phyloP scores from a whole-genome alignment of 352 stramenopile species.

The Pythium scleroteichum region DNA sequence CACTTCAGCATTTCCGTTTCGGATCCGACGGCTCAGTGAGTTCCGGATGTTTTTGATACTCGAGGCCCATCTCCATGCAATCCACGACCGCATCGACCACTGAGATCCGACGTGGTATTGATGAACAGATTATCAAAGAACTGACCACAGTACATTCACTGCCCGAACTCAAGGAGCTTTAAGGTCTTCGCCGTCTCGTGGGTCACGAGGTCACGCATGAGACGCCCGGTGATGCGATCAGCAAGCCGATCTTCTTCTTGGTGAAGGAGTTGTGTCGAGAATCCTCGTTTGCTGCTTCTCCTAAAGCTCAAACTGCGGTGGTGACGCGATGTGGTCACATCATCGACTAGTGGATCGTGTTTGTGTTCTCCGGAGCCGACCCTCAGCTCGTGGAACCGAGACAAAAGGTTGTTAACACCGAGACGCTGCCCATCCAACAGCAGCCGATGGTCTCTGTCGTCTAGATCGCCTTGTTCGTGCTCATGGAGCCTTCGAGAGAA shows the following conservation, averaged over 20 bases:
- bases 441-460: slow-evolving; percentile 21
- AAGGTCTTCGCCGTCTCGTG: background rate
- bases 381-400: too few relatives aligned
- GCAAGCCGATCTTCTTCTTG: slow-evolving; percentile 14
- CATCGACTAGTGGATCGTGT: background rate
- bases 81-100: slow-evolving; percentile 24
- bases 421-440: slow-evolving; percentile 17
- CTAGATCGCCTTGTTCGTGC: slow-evolving; percentile 24
- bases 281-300: background rate
- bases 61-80: background rate
- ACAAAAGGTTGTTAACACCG: background rate
- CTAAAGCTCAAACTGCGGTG: background rate
- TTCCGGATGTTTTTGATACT: too few relatives aligned
- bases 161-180: too few relatives aligned
- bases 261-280: slow-evolving; percentile 17
- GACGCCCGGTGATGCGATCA: slow-evolving; percentile 22
- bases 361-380: too few relatives aligned
- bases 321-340: background rate
- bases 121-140: too few relatives aligned
- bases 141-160: too few relatives aligned
- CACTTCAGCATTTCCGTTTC: slow-evolving; percentile 21
- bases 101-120: slow-evolving; percentile 30
- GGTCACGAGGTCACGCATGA: slow-evolving; percentile 13
- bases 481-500: slow-evolving; percentile 17
- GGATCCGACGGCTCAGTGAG: slow-evolving; percentile 19